Evolutionary conservation across 257 asterid species (phyloP).

Genomic region (Scutellaria galericulata): DNA sequence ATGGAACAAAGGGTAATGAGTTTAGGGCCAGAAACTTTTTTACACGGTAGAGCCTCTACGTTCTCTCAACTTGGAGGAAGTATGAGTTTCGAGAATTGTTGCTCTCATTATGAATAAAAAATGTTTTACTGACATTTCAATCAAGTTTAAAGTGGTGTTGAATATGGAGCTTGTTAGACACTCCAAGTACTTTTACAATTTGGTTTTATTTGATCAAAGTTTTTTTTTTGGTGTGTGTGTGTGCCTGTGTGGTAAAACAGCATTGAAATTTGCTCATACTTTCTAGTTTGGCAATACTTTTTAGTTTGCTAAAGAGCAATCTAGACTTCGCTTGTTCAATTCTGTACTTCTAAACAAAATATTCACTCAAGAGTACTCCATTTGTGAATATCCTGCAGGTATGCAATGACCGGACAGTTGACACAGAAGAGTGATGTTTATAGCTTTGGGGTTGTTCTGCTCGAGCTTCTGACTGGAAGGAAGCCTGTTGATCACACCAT

Average conservation of each 20-base stretch:
- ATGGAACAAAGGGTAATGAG: not conserved
- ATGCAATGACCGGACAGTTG: constrained; percentile 95
- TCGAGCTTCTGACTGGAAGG: constrained; percentile 90
- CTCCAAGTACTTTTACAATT: not conserved
- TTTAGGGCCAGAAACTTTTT: not conserved
- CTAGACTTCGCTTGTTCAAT: not conserved
- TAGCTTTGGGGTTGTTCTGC: constrained; percentile 90
- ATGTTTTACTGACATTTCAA: not conserved
- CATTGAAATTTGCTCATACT: too few relatives aligned
- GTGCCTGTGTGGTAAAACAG: too few relatives aligned
- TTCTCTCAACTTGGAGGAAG: not conserved
- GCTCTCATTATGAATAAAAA: not conserved
- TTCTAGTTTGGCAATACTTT: too few relatives aligned
- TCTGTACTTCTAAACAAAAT: not conserved
- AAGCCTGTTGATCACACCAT: constrained; percentile 93
- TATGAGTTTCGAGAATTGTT: not conserved
- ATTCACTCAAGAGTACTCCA: not conserved
- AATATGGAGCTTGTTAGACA: not conserved
- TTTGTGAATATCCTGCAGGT: constrained; percentile 50
- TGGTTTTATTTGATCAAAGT: not conserved
- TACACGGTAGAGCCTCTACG: not conserved
- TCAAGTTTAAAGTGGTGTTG: constrained; percentile 17
- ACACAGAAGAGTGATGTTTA: constrained; percentile 94
- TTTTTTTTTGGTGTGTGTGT: too few relatives aligned
- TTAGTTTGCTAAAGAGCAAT: not conserved